A percentile compares a stretch with the other conserved stretches of the same genome.
phyloP scores from a whole-genome alignment of 2,329 filamentous ascomycete genomes.

The Trichoderma atrobrunneum region DNA sequence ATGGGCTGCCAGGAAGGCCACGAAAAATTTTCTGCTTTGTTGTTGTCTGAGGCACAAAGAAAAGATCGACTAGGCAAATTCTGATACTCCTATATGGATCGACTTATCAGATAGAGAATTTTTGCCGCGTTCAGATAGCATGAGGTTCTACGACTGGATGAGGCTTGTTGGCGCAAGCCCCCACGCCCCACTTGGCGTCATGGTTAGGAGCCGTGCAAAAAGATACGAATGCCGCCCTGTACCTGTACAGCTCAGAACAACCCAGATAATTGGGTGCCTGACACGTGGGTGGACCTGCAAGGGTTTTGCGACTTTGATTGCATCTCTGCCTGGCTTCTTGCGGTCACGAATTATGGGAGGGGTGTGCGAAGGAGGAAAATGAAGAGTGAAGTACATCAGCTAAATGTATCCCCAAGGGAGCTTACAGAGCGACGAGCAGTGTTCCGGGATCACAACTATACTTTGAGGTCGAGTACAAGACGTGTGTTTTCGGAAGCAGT shows the following conservation, averaged over 20 bases:
- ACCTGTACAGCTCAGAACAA: background rate
- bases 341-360: background rate
- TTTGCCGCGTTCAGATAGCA: slow-evolving; percentile 18
- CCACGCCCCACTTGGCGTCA: slow-evolving; percentile 22
- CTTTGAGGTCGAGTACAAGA: background rate
- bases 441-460: background rate
- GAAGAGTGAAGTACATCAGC: background rate
- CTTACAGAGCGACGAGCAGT: background rate
- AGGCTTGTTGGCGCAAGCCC: slow-evolving; percentile 19
- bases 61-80: background rate
- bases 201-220: slow-evolving; percentile 9
- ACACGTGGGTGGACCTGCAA: slow-evolving; percentile 26
- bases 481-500: background rate
- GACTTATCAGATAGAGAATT: slow-evolving; percentile 21
- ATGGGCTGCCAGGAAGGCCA: background rate
- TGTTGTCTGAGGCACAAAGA: slow-evolving; percentile 26
- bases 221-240: slow-evolving; percentile 1
- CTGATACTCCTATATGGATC: slow-evolving; percentile 13
- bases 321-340: background rate
- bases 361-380: background rate
- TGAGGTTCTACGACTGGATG: slow-evolving; percentile 20
- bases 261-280: slow-evolving; percentile 18
- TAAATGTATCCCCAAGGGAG: background rate
- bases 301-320: slow-evolving; percentile 7
- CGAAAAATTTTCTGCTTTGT: slow-evolving; percentile 18